Percentiles rank a stretch among this genome's conserved stretches.
Conservation (phyloP, 2,329 filamentous ascomycete genomes). For the Penicillium sp. region DNA sequence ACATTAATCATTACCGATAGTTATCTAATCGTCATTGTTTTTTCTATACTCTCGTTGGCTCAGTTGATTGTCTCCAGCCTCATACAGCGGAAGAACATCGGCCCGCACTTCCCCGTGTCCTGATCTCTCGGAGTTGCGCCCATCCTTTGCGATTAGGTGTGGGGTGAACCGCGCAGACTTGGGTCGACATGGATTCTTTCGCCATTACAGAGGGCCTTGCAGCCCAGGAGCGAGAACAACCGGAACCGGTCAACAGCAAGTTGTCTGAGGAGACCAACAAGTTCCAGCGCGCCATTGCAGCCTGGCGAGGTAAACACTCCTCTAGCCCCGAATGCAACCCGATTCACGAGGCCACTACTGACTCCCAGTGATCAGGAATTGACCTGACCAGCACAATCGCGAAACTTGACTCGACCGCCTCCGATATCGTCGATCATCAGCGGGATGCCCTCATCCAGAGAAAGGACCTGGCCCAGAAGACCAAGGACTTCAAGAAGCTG, state of each 20-base stretch:
- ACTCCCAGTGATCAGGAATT: slow-evolving; percentile 64
- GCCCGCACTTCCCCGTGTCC: slow-evolving; percentile 37
- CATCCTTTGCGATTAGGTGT: slow-evolving; percentile 27
- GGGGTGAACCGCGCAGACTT: slow-evolving; percentile 29
- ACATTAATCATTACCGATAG: no score
- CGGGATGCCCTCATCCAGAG: slow-evolving; percentile 93
- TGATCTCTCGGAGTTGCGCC: slow-evolving; percentile 30
- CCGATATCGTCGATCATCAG: slow-evolving; percentile 91
- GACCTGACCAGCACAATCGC: slow-evolving; percentile 83
- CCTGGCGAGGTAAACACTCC: slow-evolving; percentile 79
- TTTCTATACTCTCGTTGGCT: no score
- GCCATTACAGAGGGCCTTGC: slow-evolving; percentile 46
- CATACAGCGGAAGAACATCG: slow-evolving; percentile 40
- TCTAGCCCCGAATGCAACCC: neutral
- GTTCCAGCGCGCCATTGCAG: slow-evolving; percentile 93
- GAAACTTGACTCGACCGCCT: slow-evolving; percentile 88
- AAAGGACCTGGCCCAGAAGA: slow-evolving; percentile 98
- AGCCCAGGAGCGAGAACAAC: slow-evolving; percentile 33
- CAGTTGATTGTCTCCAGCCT: slow-evolving; percentile 1
- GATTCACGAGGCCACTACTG: neutral
- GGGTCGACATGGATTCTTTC: slow-evolving; percentile 47
- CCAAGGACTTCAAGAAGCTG: slow-evolving; percentile 94
- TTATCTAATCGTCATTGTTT: no score
- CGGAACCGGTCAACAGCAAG: slow-evolving; percentile 32
- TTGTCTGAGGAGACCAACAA: slow-evolving; percentile 74